Evolutionary conservation across 768 basidiomycete species (phyloP), one percentile per base, ranked within the genome.

Genomic region (Calocybe cyanea): DNA sequence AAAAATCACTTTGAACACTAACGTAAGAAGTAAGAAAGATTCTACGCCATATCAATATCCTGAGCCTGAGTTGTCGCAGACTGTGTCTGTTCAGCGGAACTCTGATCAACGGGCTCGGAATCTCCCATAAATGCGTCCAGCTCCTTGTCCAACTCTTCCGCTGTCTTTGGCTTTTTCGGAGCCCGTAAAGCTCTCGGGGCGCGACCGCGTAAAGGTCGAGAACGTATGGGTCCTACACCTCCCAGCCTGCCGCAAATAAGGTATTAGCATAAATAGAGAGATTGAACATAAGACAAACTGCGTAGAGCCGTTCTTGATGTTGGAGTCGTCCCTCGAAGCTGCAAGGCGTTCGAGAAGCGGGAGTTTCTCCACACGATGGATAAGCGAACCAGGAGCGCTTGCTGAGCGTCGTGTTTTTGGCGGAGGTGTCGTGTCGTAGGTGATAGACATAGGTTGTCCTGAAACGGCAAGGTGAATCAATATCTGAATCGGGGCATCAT

Each of bases 91-190:
- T 53, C 54, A 20, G 49, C 52, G 5, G 49, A 51, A n/a, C 58
- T 41, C 1, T 32, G 57, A 9, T 65, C 55, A 14, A 45, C 36
- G 11, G 68, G 43, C 19, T 66, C 65, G 0, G 74, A 66, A 54
- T 85, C 85, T 7, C 76, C 80, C 88, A 91, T 88, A 56, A 89
- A 90, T 2, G 83, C 79, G 53, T 96, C 92, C 48, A 96, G 62
- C 65, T 96, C 92, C 62, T 77, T 83, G 63, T 96, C 92, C 48
- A 96, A 66, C 54, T 95, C 88, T 47, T 83, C 86, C 7, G 80
- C 87, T 1, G 87, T 87, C 65, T 88, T 82, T 3, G 77, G 73
- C 65, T 83, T 81, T 57, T 75, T 68, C 17, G 63, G 63, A 60
- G 52, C 60, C 58, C 54, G 65, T 53, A 48, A 65, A 36, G 59